phyloP scores from a whole-genome alignment of 805 yeast genomes.

The Candida yuanshanica region DNA sequence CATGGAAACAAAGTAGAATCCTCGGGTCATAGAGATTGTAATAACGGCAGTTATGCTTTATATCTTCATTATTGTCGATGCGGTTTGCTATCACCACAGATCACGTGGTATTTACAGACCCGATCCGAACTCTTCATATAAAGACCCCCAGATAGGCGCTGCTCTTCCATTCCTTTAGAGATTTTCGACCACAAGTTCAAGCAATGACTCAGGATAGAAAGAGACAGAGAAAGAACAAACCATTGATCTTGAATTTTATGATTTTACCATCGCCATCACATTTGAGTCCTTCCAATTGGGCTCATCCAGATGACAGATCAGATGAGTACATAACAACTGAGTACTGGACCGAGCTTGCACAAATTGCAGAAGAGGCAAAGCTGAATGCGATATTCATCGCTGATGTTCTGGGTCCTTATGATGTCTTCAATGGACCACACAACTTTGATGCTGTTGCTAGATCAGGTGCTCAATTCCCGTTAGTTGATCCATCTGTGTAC shows the following conservation, averaged over 20 bases:
- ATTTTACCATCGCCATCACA: slow-evolving; percentile 25
- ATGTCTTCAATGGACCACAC: slow-evolving; percentile 29
- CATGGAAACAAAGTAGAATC: no score
- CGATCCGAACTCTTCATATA: neutral
- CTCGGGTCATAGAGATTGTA: no score
- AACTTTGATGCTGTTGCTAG: slow-evolving; percentile 13
- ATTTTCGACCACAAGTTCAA: no score
- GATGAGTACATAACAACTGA: slow-evolving; percentile 20
- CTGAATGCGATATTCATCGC: slow-evolving; percentile 35
- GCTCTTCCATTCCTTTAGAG: no score
- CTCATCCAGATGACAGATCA: slow-evolving; percentile 33
- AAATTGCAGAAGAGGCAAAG: slow-evolving; percentile 31
- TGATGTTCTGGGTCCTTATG: slow-evolving; percentile 36
- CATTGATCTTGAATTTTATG: slow-evolving; percentile 32
- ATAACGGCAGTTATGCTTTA: no score
- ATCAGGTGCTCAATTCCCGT: slow-evolving; percentile 30
- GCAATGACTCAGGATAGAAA: neutral
- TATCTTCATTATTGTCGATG: no score
- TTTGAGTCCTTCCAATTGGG: slow-evolving; percentile 31
- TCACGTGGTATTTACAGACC: neutral
- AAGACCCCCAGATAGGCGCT: no score
- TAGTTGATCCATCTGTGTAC: slow-evolving; percentile 32
- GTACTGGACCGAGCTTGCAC: slow-evolving; percentile 34
- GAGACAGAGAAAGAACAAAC: slow-evolving; percentile 11
- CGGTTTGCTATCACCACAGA: neutral